Evolutionary conservation across 1,139 yeast species (phyloP).

Genomic region (Debaryomyces subglobosus): DNA sequence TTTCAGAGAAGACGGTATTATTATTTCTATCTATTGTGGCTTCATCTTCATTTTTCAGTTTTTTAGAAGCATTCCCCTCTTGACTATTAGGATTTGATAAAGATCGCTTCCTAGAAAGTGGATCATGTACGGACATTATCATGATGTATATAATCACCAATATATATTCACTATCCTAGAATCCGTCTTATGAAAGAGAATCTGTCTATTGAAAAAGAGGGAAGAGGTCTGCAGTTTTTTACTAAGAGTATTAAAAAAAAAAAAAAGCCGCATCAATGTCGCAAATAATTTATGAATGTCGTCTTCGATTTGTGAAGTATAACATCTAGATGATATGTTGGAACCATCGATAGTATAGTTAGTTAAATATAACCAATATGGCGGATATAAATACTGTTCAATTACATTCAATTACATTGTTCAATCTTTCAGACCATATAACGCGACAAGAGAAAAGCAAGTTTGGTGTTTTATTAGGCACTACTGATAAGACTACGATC

Average conservation of each 20-base stretch:
- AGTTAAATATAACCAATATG: slow-evolving; percentile 5
- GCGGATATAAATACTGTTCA: slow-evolving; percentile 16
- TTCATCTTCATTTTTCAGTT: slow-evolving; percentile 13
- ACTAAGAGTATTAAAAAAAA: slow-evolving; percentile 3
- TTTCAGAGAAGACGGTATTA: slow-evolving; percentile 42
- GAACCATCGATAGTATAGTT: background rate
- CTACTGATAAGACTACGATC: slow-evolving; percentile 13
- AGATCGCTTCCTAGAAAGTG: slow-evolving; percentile 29
- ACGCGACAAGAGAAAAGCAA: slow-evolving; percentile 18
- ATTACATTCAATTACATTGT: slow-evolving; percentile 32
- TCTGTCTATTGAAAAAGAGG: slow-evolving; percentile 1
- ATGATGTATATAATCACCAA: slow-evolving; percentile 13
- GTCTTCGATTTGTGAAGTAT: background rate
- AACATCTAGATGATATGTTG: background rate
- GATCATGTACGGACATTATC: slow-evolving; percentile 38
- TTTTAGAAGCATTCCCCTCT: slow-evolving; percentile 14
- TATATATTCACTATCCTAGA: background rate
- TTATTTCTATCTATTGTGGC: slow-evolving; percentile 5
- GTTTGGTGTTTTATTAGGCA: slow-evolving; percentile 36
- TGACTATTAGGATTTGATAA: slow-evolving; percentile 13
- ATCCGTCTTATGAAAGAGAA: background rate
- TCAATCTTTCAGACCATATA: slow-evolving; percentile 32
- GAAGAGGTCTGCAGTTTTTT: slow-evolving; percentile 2
- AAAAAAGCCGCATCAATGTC: slow-evolving; percentile 13
- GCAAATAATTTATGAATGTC: background rate